Evolutionary conservation across 2,329 filamentous ascomycete genomes (phyloP).

Genomic region (Thelonectria discophora): DNA sequence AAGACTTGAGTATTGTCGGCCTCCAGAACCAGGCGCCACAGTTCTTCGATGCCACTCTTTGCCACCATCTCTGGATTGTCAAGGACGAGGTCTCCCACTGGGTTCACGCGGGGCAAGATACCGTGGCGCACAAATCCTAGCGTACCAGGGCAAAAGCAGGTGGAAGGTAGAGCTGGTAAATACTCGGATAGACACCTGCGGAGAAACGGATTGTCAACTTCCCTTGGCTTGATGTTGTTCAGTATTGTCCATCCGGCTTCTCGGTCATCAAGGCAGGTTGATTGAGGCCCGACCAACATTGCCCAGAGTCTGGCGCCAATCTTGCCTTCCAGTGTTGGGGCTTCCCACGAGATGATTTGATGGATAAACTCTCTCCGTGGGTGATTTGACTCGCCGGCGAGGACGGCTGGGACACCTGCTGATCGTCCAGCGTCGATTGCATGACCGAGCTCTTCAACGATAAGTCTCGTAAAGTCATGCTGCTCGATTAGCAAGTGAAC

Average conservation of each 20-base stretch:
- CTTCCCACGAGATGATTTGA: conserved; percentile 67
- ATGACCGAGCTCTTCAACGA: conserved; percentile 72
- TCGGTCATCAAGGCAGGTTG: conserved; percentile 68
- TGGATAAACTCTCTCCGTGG: conserved; percentile 67
- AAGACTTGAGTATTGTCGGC: conserved; percentile 73
- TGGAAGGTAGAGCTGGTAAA: conserved; percentile 64
- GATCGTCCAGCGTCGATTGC: conserved; percentile 49
- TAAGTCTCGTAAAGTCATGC: conserved; percentile 68
- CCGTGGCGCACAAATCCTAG: conserved; percentile 69
- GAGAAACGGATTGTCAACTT: conserved; percentile 65
- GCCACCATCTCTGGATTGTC: conserved; percentile 62
- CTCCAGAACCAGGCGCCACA: conserved; percentile 85
- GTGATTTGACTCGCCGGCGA: conserved; percentile 58
- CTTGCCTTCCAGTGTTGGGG: conserved; percentile 68
- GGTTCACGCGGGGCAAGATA: conserved; percentile 58
- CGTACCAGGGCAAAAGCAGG: conserved; percentile 67
- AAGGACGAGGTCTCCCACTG: conserved; percentile 55
- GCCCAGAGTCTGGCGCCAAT: conserved; percentile 75
- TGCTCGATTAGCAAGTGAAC: conserved; percentile 66
- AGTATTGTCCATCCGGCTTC: conserved; percentile 75
- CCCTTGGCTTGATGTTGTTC: conserved; percentile 53
- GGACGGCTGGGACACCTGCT: conserved; percentile 54
- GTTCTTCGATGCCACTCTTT: conserved; percentile 69
- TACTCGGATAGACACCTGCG: conserved; percentile 62
- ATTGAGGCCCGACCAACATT: conserved; percentile 72